Evolutionary conservation across 257 asterid species (phyloP).

Genomic region (Capsicum pubescens): DNA sequence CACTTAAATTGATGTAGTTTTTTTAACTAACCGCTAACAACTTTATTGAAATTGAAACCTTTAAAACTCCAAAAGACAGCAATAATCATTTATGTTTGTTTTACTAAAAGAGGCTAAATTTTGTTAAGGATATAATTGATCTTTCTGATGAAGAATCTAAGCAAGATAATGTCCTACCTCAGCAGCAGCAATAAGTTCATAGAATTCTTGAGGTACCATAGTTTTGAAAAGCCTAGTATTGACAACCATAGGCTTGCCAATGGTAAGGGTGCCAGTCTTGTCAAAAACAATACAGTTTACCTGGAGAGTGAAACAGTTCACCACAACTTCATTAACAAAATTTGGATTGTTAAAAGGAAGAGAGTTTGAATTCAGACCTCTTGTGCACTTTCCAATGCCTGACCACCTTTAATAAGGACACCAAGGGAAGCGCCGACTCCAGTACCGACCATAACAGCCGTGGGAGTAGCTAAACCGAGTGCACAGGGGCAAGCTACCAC

Average conservation of each 20-base stretch:
- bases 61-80: neutral
- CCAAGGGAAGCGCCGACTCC: slow-evolving; percentile 88
- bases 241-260: slow-evolving; percentile 82
- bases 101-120: neutral
- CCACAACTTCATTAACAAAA: neutral
- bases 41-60: neutral
- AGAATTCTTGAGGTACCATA: slow-evolving; percentile 57
- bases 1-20: neutral
- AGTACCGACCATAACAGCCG: slow-evolving; percentile 92
- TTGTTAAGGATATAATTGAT: slow-evolving; percentile 4
- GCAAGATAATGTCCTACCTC: slow-evolving; percentile 55
- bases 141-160: slow-evolving; percentile 5
- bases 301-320: slow-evolving; percentile 40
- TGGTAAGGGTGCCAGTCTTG: slow-evolving; percentile 88
- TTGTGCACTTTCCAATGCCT: slow-evolving; percentile 80
- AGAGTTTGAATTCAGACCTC: slow-evolving; percentile 51
- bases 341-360: neutral
- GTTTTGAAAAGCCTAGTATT: slow-evolving; percentile 56
- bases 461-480: slow-evolving; percentile 88
- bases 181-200: slow-evolving; percentile 72
- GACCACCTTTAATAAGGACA: slow-evolving; percentile 89
- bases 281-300: slow-evolving; percentile 75
- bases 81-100: neutral
- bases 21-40: neutral
- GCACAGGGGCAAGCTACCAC: slow-evolving; percentile 95